phyloP scores from a whole-genome alignment of 2,329 filamentous ascomycete species.

The Pseudopithomyces maydicus region DNA sequence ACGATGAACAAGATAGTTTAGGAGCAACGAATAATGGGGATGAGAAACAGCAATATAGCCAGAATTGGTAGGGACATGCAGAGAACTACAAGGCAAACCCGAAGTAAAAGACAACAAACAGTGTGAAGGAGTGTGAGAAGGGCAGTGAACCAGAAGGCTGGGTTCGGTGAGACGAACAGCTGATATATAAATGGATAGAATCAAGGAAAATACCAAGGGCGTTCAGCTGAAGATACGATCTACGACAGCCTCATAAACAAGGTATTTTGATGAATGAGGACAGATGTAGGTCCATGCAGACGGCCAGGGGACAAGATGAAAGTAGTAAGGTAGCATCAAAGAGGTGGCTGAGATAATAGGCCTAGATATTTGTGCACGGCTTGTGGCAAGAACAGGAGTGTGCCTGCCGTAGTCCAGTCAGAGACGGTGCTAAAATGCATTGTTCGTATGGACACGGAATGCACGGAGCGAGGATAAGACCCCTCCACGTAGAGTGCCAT shows the following conservation, averaged over 20 bases:
- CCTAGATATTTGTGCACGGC: not conserved
- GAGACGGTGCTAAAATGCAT: not conserved
- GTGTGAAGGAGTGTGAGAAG: not conserved
- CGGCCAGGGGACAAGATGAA: not conserved
- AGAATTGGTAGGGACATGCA: not conserved
- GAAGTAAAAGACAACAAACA: not conserved
- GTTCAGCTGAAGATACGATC: conserved; percentile 1
- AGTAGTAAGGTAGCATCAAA: not conserved
- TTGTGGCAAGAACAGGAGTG: not conserved
- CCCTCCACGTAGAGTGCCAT: conserved; percentile 1
- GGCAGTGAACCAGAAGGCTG: not conserved
- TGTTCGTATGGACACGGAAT: not conserved
- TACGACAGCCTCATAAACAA: not conserved
- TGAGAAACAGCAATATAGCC: not conserved
- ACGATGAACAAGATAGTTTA: not conserved
- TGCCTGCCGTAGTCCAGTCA: not conserved
- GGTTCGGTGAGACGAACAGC: not conserved
- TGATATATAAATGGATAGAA: not conserved
- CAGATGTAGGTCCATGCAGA: not conserved
- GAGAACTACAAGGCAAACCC: not conserved
- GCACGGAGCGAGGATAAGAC: not conserved
- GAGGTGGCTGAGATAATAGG: not conserved
- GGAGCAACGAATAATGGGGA: not conserved
- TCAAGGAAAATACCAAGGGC: not conserved
- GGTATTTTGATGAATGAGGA: not conserved